Base-by-base conservation (phyloP, 345 rosid species). In the Acer campestre region DNA sequence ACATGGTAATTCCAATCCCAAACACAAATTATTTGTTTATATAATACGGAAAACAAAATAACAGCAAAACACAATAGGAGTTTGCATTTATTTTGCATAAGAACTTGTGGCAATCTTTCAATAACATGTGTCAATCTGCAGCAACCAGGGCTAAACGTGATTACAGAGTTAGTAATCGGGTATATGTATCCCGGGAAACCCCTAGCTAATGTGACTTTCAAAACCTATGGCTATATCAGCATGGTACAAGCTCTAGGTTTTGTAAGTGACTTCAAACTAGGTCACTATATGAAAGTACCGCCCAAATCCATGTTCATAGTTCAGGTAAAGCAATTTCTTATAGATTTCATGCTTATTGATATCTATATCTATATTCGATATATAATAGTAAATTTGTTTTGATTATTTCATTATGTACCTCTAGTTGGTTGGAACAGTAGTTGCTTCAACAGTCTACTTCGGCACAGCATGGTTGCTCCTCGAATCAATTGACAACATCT, bases 201-300 rank as follows among this genome's bases (percentile, higher is more conserved):
- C 10, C 79, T 89, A 10, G 89, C 91, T 1, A 88, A 86, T 16
- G 81, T 84, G 22, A 38, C 79, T 18, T 89, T 89, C 82, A 88
- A 86, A 80, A 74, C 85, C 0, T 89, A 84, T 42, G 88, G 88
- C 29, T 80, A 77, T 16, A 83, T 82, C 51, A 89, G 89, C 71
- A 83, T 82, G 87, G 1, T 11, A 1, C 88, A 89, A 49, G 89
- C 88, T 9, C 69, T 86, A 0, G 1, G 13, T 11, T 89, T 89
- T 56, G 10, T 80, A 1, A 68, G 20, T 90, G 44, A 75, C 73
- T 90, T 90, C 83, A 88, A 88, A 76, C 70, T 88, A 17, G 91
- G 91, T 13, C 93, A 90, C 80, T 88, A 86, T 76, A 86, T 90
- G 90, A 88, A 90, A 79, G 82, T 90, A 3, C 90, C 90, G 3